These are phyloP conservation scores for Insectozyma bohioensis DNA, from an alignment of 1,139 yeast genomes.

Conservation along the genomic window DNA sequence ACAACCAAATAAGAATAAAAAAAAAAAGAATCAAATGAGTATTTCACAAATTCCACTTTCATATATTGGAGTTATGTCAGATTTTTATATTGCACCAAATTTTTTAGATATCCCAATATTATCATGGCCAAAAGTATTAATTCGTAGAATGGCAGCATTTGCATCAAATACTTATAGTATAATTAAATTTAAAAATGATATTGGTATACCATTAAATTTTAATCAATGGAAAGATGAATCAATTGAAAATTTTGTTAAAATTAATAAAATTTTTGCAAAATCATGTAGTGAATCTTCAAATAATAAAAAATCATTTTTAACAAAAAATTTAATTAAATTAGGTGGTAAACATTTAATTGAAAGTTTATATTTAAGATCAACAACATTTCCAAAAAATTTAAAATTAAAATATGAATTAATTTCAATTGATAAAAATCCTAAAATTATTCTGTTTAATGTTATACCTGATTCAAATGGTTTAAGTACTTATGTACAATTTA, in stretches of 20 bases:
- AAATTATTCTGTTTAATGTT: conserved; percentile 58
- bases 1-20: conserved; percentile 16
- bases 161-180: conserved; percentile 45
- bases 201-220: conserved; percentile 37
- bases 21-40: conserved; percentile 23
- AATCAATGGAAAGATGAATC: conserved; percentile 47
- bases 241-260: conserved; percentile 40
- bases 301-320: conserved; percentile 14
- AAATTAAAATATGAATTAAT: conserved; percentile 75
- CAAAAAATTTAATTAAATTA: conserved; percentile 25
- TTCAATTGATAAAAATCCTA: conserved; percentile 70
- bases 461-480: conserved; percentile 71
- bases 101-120: conserved; percentile 29
- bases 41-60: conserved; percentile 41
- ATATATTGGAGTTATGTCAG: conserved; percentile 43
- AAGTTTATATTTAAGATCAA: conserved; percentile 29
- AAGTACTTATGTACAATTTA: conserved; percentile 66
- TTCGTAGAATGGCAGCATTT: conserved; percentile 41
- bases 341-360: conserved; percentile 36
- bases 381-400: conserved; percentile 54
- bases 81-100: conserved; percentile 45
- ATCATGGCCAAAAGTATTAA: conserved; percentile 39
- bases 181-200: conserved; percentile 42
- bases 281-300: conserved; percentile 33
- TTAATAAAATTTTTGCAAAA: conserved; percentile 45